phyloP scores from a whole-genome alignment of 768 basidiomycete genomes.

The Mycena alexandri region DNA sequence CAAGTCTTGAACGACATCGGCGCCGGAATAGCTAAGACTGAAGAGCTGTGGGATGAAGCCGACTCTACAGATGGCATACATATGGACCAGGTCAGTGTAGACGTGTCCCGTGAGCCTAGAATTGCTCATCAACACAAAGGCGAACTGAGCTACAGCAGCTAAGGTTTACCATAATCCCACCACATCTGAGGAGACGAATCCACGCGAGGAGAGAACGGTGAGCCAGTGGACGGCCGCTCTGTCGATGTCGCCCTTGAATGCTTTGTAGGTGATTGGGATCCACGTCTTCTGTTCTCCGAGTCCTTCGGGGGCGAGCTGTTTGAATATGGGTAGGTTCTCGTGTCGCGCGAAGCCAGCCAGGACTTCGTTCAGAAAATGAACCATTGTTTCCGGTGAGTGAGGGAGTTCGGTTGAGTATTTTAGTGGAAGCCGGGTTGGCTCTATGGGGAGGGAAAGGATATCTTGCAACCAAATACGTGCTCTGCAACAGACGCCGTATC shows the following conservation, averaged over 20 bases:
- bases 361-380: slow-evolving; percentile 17
- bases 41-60: slow-evolving; percentile 44
- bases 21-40: slow-evolving; percentile 19
- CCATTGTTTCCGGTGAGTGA: no score
- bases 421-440: no score
- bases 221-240: slow-evolving; percentile 16
- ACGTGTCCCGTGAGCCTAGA: slow-evolving; percentile 40
- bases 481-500: no score
- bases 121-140: background rate
- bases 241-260: slow-evolving; percentile 12
- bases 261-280: slow-evolving; percentile 12
- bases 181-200: slow-evolving; percentile 1
- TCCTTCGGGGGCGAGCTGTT: background rate
- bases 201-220: background rate
- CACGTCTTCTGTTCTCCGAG: background rate
- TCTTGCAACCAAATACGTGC: no score
- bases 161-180: slow-evolving; percentile 16
- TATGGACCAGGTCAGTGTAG: slow-evolving; percentile 40
- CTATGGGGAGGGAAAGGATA: no score
- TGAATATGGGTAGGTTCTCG: slow-evolving; percentile 16
- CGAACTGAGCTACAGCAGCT: background rate
- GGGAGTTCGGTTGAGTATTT: no score
- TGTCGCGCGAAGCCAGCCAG: slow-evolving; percentile 13
- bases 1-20: background rate
- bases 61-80: slow-evolving; percentile 38